Percentiles rank a stretch among this genome's conserved stretches.
Conservation (phyloP, 805 yeast species). For the Myxozyma kluyveri region DNA sequence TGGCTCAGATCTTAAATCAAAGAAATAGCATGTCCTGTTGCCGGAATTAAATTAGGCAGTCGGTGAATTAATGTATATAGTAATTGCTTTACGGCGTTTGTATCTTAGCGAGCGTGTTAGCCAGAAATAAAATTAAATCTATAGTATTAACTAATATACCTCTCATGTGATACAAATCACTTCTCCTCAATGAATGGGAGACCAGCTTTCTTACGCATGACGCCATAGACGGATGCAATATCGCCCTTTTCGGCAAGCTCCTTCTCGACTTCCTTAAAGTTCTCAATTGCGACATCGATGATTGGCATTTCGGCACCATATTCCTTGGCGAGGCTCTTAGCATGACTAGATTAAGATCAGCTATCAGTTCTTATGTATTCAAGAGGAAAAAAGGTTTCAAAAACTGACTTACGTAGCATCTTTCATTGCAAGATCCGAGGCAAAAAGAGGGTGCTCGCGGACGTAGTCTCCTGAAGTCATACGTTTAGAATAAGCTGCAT, state of each 20-base stretch:
- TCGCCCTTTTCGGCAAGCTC: conserved; percentile 31
- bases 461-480: conserved; percentile 28
- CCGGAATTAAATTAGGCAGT: too few species aligned
- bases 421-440: conserved; percentile 33
- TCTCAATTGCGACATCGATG: conserved; percentile 28
- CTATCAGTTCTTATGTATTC: not conserved
- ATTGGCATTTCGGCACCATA: conserved; percentile 29
- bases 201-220: conserved; percentile 33
- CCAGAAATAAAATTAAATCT: too few species aligned
- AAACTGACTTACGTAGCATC: conserved; percentile 23
- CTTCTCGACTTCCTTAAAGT: conserved; percentile 28
- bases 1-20: too few species aligned
- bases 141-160: too few species aligned
- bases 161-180: too few species aligned
- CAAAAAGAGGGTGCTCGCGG: conserved; percentile 32
- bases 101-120: too few species aligned
- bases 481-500: conserved; percentile 26
- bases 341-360: conserved; percentile 22
- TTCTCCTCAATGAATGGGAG: conserved; percentile 33
- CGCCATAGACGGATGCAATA: conserved; percentile 34
- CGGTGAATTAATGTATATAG: too few species aligned
- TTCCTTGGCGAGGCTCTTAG: conserved; percentile 31
- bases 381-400: not conserved
- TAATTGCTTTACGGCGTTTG: too few species aligned
- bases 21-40: too few species aligned